These are phyloP conservation scores for Apiospora kogelbergensis DNA, from an alignment of 2,329 filamentous ascomycete species.

Conservation along the genomic window DNA sequence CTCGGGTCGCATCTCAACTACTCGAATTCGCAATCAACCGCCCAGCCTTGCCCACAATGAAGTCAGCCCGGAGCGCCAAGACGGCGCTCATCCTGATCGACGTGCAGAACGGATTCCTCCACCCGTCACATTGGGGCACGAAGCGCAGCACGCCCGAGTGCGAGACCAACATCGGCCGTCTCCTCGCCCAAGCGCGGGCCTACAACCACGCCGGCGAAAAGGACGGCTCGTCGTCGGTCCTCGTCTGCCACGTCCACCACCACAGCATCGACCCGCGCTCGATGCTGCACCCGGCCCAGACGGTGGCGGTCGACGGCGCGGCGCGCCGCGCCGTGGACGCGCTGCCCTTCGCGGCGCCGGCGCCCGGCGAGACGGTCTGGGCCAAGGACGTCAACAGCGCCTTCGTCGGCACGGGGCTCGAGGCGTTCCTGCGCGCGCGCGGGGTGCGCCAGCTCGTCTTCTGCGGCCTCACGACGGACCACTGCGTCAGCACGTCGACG, in stretches of 20 bases:
- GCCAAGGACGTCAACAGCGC: conserved; percentile 46
- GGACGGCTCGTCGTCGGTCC: conserved; percentile 18
- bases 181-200: conserved; percentile 33
- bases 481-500: conserved; percentile 48
- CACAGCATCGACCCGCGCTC: conserved; percentile 35
- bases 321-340: conserved; percentile 32
- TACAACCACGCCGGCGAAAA: conserved; percentile 16
- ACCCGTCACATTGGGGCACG: conserved; percentile 38
- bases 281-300: conserved; percentile 35
- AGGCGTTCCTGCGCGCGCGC: conserved; percentile 33
- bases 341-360: conserved; percentile 24
- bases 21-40: no score
- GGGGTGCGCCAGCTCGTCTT: conserved; percentile 39
- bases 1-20: neutral
- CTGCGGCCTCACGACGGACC: conserved; percentile 46
- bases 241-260: conserved; percentile 47
- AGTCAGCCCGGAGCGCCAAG: conserved; percentile 18
- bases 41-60: conserved; percentile 15
- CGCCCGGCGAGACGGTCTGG: conserved; percentile 37
- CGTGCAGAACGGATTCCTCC: conserved; percentile 42
- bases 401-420: conserved; percentile 45
- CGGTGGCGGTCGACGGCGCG: conserved; percentile 20
- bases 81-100: conserved; percentile 49
- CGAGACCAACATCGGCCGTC: conserved; percentile 39
- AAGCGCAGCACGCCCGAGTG: conserved; percentile 43